Evolutionary conservation across 177 flowering plant genomes (phyloP), one percentile per base, ranked within the genome.

Genomic region (Vitis hybrid): DNA sequence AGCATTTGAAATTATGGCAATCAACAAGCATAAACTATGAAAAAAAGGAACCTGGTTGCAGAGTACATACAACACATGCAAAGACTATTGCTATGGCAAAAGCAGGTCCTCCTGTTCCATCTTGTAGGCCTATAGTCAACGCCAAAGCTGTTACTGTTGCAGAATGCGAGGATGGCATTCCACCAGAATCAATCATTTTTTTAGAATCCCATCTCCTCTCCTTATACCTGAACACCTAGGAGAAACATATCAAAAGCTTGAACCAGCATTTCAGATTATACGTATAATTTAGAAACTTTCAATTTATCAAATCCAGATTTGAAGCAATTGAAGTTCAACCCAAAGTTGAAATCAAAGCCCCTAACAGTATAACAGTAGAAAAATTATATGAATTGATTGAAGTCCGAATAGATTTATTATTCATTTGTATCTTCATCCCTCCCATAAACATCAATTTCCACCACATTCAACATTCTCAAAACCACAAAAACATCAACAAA

Each of bases 81-180:
- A 84, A 65, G 58, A 79, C 85, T 6, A 76, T 74, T 9, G 85
- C 84, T 52, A 80, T 78, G 21, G 86, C 84, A 75, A 83, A 83
- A 52, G 76, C 72, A 3, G 84, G 56, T 15, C 72, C 71, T 35
- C 80, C 78, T 1, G 75, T 48, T 54, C 84, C 86, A 16, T 81
- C 81, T 48, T 81, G 73, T n/a, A 81, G 74, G 51, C 75, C 83
- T 21, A 81, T 79, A 55, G 86, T 80, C 40, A 72, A 71, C 2
- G 84, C 80, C 24, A 84, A 68, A 57, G 87, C 84, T 7, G 77
- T 75, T 50, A 84, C 84, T 3, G 87, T 81, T 16, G 85, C 87
- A 9, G 84, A 81, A 72, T 84, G 87, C 2, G 87, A 84, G 11
- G 87, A 84, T 1, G 85, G 87, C 87, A 84, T 84, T 56, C 87